phyloP scores from a whole-genome alignment of 1,139 yeast genomes.

The Lodderomyces orthopsilosis region DNA sequence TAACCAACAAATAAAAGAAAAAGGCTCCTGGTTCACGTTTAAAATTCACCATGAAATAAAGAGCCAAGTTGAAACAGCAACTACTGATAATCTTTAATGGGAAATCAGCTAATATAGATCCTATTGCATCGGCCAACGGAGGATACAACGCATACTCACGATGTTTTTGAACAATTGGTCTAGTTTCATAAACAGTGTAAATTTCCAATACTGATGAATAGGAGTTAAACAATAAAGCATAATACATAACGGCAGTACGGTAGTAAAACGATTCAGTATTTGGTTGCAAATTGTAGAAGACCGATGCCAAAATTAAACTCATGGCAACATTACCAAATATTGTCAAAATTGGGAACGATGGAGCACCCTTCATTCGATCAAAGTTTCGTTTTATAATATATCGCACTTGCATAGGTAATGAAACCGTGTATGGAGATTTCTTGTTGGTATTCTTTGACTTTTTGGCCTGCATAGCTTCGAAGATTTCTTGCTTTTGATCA shows the following conservation, averaged over 20 bases:
- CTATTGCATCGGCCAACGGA: conserved; percentile 66
- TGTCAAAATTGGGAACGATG: conserved; percentile 58
- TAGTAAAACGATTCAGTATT: conserved; percentile 53
- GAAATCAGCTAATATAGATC: conserved; percentile 54
- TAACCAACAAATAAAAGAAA: conserved; percentile 49
- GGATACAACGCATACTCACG: conserved; percentile 62
- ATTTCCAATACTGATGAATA: conserved; percentile 59
- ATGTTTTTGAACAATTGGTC: conserved; percentile 62
- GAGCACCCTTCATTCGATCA: conserved; percentile 63
- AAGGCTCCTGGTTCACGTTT: conserved; percentile 59
- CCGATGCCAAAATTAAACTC: conserved; percentile 71
- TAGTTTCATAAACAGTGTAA: conserved; percentile 51
- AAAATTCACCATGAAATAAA: conserved; percentile 59
- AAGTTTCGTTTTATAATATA: conserved; percentile 61
- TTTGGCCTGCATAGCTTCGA: conserved; percentile 54
- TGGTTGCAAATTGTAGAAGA: conserved; percentile 51
- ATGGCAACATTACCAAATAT: conserved; percentile 65
- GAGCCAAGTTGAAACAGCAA: conserved; percentile 41
- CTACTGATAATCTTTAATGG: conserved; percentile 51
- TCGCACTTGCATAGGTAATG: conserved; percentile 62
- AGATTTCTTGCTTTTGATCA: conserved; percentile 18
- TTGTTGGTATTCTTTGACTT: conserved; percentile 55
- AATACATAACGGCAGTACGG: conserved; percentile 57
- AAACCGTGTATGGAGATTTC: conserved; percentile 62
- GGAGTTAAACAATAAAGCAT: conserved; percentile 55